Percentiles rank a stretch among this genome's conserved stretches.
These are phyloP conservation scores for Talaromyces sp. DNA, from an alignment of 2,329 filamentous ascomycete species.

Conservation along the genomic window DNA sequence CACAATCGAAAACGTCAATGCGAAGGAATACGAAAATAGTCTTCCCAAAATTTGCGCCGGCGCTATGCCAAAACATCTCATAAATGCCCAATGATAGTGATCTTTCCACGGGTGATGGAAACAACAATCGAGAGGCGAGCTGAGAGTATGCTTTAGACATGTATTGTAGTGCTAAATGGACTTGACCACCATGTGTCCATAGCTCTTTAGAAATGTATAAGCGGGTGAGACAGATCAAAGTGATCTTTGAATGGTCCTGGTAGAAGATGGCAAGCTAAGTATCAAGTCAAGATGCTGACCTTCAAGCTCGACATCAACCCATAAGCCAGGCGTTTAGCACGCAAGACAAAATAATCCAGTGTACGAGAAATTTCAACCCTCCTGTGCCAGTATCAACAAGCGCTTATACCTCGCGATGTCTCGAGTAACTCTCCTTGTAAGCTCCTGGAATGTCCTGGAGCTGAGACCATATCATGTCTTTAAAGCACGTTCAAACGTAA, in stretches of 20 bases:
- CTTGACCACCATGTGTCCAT: background rate
- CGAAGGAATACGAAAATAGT: slow-evolving; percentile 15
- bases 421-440: background rate
- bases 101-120: slow-evolving; percentile 1
- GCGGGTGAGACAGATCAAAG: background rate
- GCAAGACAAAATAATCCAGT: background rate
- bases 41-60: slow-evolving; percentile 21
- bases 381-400: background rate
- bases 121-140: background rate
- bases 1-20: slow-evolving; percentile 9
- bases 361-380: background rate
- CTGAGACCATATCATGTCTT: background rate
- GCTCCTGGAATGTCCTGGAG: background rate
- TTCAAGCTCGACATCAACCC: background rate
- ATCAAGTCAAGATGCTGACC: background rate
- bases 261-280: background rate
- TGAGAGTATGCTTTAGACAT: slow-evolving; percentile 8
- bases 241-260: background rate
- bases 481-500: background rate
- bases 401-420: background rate
- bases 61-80: slow-evolving; percentile 22
- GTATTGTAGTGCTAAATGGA: background rate
- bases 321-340: background rate
- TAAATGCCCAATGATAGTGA: slow-evolving; percentile 14
- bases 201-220: background rate